Conservation (phyloP, 106 monocot genomes). For the Dendrobium huoshanense region DNA sequence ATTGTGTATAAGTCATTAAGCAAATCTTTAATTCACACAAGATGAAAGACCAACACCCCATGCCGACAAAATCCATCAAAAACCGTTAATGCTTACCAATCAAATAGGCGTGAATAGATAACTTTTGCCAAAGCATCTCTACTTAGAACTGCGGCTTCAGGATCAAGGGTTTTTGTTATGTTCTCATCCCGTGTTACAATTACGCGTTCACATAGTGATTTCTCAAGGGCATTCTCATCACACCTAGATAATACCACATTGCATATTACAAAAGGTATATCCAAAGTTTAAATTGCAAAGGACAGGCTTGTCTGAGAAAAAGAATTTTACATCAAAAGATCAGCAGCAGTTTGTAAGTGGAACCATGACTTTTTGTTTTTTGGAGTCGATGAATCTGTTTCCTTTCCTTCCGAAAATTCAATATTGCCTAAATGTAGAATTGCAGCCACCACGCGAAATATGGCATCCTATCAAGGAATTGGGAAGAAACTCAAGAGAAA, state of each 20-base stretch:
- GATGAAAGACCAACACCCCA: neutral
- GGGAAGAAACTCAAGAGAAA: conserved; percentile 1
- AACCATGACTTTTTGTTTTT: conserved; percentile 51
- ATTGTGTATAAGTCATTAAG: neutral
- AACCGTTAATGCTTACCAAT: conserved; percentile 29
- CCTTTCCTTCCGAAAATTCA: conserved; percentile 45
- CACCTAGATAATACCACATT: conserved; percentile 24
- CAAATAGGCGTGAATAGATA: conserved; percentile 54
- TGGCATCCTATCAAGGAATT: conserved; percentile 36
- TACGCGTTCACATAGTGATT: conserved; percentile 49
- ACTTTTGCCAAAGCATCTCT: conserved; percentile 55
- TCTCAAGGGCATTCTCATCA: conserved; percentile 42
- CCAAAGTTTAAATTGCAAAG: neutral
- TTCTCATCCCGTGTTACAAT: conserved; percentile 53
- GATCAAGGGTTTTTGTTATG: conserved; percentile 43
- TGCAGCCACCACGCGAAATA: conserved; percentile 50
- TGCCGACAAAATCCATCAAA: conserved; percentile 3
- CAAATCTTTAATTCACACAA: neutral
- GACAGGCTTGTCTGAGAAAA: neutral
- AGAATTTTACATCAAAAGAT: conserved; percentile 48
- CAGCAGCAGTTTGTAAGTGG: conserved; percentile 50
- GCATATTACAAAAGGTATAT: neutral
- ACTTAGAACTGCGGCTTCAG: conserved; percentile 36
- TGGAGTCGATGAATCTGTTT: conserved; percentile 42
- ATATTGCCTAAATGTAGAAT: conserved; percentile 60